phyloP scores from a whole-genome alignment of 768 basidiomycete genomes.

The Boletus pseudopeckii region DNA sequence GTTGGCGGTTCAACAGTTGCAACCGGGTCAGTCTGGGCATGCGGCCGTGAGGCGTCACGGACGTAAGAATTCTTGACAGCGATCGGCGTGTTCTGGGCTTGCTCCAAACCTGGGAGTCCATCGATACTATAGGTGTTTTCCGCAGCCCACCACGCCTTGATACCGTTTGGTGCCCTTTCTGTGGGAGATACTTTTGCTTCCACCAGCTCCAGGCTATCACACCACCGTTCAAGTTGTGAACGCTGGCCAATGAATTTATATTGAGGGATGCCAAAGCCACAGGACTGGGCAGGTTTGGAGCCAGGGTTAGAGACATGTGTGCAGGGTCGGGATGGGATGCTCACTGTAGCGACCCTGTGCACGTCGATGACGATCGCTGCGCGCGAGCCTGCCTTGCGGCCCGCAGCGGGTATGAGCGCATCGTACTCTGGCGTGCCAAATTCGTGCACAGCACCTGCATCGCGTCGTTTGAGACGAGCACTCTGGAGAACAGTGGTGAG shows the following conservation, averaged over 20 bases:
- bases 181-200: constrained; percentile 31
- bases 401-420: constrained; percentile 41
- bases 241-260: constrained; percentile 58
- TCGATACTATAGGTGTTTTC: constrained; percentile 53
- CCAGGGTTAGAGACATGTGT: not conserved
- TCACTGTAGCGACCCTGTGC: constrained; percentile 51
- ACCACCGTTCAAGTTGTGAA: constrained; percentile 46
- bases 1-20: not conserved
- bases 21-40: not conserved
- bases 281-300: constrained; percentile 45
- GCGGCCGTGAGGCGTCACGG: constrained; percentile 10
- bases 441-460: constrained; percentile 54
- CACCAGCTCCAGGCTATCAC: constrained; percentile 39
- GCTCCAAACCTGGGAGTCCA: constrained; percentile 48
- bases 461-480: not conserved
- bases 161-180: constrained; percentile 37
- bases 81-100: constrained; percentile 25
- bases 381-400: constrained; percentile 54
- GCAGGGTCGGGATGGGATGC: constrained; percentile 8
- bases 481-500: not conserved
- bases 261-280: constrained; percentile 62
- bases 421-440: constrained; percentile 63
- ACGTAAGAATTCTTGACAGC: constrained; percentile 22
- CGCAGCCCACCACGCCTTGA: constrained; percentile 53
- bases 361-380: constrained; percentile 60